Evolutionary conservation across 2,329 filamentous ascomycete genomes (phyloP).

Genomic region (Coleophoma eucalyptorum): DNA sequence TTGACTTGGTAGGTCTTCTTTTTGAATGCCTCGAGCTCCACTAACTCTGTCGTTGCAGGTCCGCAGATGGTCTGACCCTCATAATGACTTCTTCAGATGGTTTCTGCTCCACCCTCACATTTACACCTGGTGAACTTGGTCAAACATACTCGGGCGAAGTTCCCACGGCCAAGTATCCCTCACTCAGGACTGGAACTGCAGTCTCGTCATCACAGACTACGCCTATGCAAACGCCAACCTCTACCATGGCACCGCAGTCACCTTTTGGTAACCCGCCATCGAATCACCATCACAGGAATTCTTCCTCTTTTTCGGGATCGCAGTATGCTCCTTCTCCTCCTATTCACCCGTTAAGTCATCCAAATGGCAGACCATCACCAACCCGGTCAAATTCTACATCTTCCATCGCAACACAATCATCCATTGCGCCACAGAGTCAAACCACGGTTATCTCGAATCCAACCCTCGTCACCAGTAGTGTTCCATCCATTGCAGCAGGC

Average conservation of each 20-base stretch:
- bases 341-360: conserved; percentile 50
- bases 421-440: conserved; percentile 34
- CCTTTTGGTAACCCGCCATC: conserved; percentile 42
- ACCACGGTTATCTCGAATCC: conserved; percentile 67
- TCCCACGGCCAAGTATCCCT: conserved; percentile 41
- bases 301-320: conserved; percentile 48
- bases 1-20: conserved; percentile 72
- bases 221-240: conserved; percentile 67
- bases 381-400: conserved; percentile 83
- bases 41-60: conserved; percentile 45
- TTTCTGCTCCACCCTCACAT: conserved; percentile 91
- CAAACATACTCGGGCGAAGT: conserved; percentile 72
- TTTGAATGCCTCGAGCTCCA: background rate
- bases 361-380: conserved; percentile 62
- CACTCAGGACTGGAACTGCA: conserved; percentile 28
- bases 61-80: conserved; percentile 71
- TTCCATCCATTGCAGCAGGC: conserved; percentile 73
- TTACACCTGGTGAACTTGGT: conserved; percentile 79
- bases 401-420: conserved; percentile 66
- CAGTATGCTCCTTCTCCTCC: conserved; percentile 50
- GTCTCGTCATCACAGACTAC: conserved; percentile 59
- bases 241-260: conserved; percentile 57
- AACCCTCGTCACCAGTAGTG: conserved; percentile 70
- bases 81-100: conserved; percentile 98
- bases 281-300: conserved; percentile 49